Evolutionary conservation across 2,329 filamentous ascomycete genomes (phyloP).

Genomic region (Moelleriella libera): DNA sequence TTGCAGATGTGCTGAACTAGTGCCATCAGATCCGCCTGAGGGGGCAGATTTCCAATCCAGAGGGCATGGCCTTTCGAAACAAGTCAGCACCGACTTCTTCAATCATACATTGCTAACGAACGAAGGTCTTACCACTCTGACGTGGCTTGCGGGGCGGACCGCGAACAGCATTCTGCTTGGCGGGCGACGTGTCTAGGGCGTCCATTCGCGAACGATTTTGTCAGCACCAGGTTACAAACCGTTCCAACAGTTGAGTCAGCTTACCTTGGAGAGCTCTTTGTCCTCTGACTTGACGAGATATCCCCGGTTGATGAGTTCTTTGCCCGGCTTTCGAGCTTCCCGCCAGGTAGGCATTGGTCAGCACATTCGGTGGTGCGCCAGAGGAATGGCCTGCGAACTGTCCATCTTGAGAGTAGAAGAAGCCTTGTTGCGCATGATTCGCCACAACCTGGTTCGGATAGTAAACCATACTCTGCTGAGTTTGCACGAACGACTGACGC

Average conservation of each 20-base stretch:
- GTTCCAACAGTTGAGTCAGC: not conserved
- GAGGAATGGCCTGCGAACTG: conserved; percentile 21
- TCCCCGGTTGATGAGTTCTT: conserved; percentile 4
- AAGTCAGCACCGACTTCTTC: not conserved
- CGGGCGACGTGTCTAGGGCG: not conserved
- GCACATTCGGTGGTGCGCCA: conserved; percentile 16
- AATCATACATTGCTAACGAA: not conserved
- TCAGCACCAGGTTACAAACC: not conserved
- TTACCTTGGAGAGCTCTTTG: conserved; percentile 10
- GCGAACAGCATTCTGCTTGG: conserved; percentile 13
- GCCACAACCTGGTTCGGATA: conserved; percentile 29
- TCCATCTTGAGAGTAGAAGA: conserved; percentile 28
- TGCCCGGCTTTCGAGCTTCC: conserved; percentile 7
- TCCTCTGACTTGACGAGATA: not conserved
- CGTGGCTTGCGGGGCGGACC: conserved; percentile 28
- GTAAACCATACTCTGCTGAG: conserved; percentile 25
- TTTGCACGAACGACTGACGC: conserved; percentile 18
- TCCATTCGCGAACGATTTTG: not conserved
- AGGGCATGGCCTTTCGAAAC: conserved; percentile 57
- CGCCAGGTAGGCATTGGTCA: conserved; percentile 20
- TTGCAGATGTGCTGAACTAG: conserved; percentile 86
- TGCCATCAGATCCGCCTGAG: conserved; percentile 64
- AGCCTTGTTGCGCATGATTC: conserved; percentile 24
- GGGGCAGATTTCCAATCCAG: conserved; percentile 90
- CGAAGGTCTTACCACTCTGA: conserved; percentile 39